These are phyloP conservation scores for Podaxis sp. DNA, from an alignment of 768 basidiomycete genomes.

Conservation along the genomic window DNA sequence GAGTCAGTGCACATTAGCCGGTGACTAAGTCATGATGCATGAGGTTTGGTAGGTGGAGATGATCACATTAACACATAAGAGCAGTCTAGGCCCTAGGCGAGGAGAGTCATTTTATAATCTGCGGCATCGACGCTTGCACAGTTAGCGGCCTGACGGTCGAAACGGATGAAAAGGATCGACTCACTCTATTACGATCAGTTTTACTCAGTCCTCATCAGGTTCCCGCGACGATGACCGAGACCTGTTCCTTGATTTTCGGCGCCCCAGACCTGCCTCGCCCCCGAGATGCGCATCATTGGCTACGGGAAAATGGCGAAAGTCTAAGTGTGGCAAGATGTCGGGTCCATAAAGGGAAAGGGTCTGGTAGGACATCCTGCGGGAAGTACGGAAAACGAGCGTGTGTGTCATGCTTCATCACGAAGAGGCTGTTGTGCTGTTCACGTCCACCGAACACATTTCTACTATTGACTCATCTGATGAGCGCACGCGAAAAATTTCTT, in stretches of 20 bases:
- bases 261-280: not conserved
- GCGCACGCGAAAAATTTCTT: not conserved
- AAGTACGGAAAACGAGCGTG: not conserved
- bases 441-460: not conserved
- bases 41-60: not conserved
- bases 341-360: not conserved
- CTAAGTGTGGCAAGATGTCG: not conserved
- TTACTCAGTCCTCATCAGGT: not conserved
- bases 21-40: not conserved
- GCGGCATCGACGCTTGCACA: not conserved
- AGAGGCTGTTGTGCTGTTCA: not conserved
- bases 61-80: not conserved
- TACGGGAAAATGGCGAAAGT: not conserved
- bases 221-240: not conserved
- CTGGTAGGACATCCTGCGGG: not conserved
- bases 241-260: not conserved
- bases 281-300: not conserved
- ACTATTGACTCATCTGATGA: not conserved
- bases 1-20: too few relatives aligned
- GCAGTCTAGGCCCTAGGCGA: not conserved
- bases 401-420: not conserved
- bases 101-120: not conserved
- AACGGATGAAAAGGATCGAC: not conserved
- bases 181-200: not conserved
- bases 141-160: not conserved